phyloP scores from a whole-genome alignment of 768 basidiomycete genomes.

The Mycena metata region DNA sequence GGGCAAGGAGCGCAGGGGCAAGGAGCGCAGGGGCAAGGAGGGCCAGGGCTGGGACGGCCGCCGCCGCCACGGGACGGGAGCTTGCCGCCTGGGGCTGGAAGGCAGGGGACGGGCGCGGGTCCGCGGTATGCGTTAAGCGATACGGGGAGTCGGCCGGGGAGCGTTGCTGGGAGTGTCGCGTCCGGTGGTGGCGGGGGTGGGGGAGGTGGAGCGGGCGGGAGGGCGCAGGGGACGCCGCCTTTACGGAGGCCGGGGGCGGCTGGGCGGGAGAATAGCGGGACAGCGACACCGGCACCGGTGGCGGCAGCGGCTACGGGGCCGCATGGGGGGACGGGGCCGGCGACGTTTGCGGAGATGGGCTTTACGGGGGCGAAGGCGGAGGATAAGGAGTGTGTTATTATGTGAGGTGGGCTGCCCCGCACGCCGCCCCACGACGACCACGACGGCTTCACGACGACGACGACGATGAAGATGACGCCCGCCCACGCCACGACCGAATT shows the following conservation, averaged over 20 bases:
- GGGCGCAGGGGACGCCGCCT: conserved; percentile 27
- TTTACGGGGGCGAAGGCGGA: conserved; percentile 83
- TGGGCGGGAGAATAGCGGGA: background rate
- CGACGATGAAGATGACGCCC: background rate
- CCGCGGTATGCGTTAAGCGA: conserved; percentile 34
- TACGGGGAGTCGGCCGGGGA: conserved; percentile 31
- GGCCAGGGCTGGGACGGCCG: too few species aligned
- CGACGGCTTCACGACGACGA: background rate
- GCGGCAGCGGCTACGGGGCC: conserved; percentile 6
- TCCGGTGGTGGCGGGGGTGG: conserved; percentile 29
- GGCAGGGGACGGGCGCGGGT: conserved; percentile 24
- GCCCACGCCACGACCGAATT: background rate
- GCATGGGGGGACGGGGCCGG: conserved; percentile 53
- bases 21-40: conserved; percentile 31
- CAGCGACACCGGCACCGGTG: background rate
- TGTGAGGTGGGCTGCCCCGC: conserved; percentile 65
- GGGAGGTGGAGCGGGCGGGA: conserved; percentile 37
- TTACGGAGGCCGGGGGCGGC: conserved; percentile 38
- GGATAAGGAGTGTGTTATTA: conserved; percentile 88
- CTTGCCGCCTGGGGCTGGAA: conserved; percentile 21
- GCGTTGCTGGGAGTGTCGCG: conserved; percentile 33
- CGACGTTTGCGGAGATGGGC: conserved; percentile 96
- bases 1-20: conserved; percentile 26
- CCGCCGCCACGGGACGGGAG: conserved; percentile 22
- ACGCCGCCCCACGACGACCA: background rate